A percentile compares a stretch with the other conserved stretches of the same genome.
These are phyloP conservation scores for Aspergillus fijiensis DNA, from an alignment of 2,329 filamentous ascomycete species.

Conservation along the genomic window DNA sequence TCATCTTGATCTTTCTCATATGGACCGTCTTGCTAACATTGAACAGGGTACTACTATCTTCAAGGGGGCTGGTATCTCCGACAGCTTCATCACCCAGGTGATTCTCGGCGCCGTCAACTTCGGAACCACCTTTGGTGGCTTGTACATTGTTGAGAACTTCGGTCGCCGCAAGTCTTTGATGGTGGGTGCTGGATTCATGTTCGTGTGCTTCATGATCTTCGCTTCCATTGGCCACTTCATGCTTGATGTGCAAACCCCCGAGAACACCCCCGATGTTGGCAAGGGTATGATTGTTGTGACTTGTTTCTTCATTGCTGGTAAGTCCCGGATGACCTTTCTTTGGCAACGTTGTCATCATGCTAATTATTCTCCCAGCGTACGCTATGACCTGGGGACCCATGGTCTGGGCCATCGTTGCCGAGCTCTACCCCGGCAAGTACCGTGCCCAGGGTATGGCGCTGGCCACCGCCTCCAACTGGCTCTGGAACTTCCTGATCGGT, in stretches of 20 bases:
- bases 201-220: conserved; percentile 65
- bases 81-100: conserved; percentile 64
- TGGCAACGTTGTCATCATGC: background rate
- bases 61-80: conserved; percentile 61
- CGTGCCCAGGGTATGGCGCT: conserved; percentile 75
- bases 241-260: conserved; percentile 40
- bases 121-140: conserved; percentile 62
- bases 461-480: conserved; percentile 77
- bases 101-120: conserved; percentile 69
- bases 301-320: conserved; percentile 64
- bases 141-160: conserved; percentile 68
- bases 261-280: conserved; percentile 51
- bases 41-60: conserved; percentile 51
- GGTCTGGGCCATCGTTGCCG: conserved; percentile 49
- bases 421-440: conserved; percentile 45
- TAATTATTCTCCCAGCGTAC: conserved; percentile 47
- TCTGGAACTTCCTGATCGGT: conserved; percentile 68
- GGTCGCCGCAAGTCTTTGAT: conserved; percentile 69
- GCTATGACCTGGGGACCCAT: conserved; percentile 68
- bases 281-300: conserved; percentile 71
- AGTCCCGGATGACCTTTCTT: background rate
- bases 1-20: background rate
- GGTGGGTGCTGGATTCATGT: conserved; percentile 65
- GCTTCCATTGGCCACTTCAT: conserved; percentile 55
- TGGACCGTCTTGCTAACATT: conserved; percentile 12